Evolutionary conservation across 768 basidiomycete genomes (phyloP).

Genomic region (Coprinellus aureogranulatus): DNA sequence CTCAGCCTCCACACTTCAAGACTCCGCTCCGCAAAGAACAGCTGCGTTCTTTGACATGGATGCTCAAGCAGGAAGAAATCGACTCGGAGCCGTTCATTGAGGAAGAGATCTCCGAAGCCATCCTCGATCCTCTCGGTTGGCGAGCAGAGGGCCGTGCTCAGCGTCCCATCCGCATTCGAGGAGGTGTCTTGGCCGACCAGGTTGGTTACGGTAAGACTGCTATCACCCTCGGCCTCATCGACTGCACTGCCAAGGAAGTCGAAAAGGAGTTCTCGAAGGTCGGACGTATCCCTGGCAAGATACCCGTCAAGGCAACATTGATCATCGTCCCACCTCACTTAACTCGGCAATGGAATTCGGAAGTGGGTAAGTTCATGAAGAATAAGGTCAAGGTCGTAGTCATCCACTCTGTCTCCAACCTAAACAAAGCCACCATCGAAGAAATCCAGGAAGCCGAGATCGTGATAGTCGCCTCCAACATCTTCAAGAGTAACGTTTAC

Average conservation of each 20-base stretch:
- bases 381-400: slow-evolving; percentile 60
- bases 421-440: slow-evolving; percentile 72
- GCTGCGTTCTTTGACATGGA: slow-evolving; percentile 88
- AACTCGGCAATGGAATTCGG: slow-evolving; percentile 85
- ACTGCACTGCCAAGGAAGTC: slow-evolving; percentile 59
- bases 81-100: slow-evolving; percentile 77
- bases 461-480: slow-evolving; percentile 77
- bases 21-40: slow-evolving; percentile 79
- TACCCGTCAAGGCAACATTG: slow-evolving; percentile 78
- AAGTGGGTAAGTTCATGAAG: slow-evolving; percentile 78
- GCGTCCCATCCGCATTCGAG: slow-evolving; percentile 69
- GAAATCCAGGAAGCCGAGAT: slow-evolving; percentile 81
- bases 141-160: slow-evolving; percentile 90
- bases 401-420: slow-evolving; percentile 63
- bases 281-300: slow-evolving; percentile 55
- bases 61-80: slow-evolving; percentile 73
- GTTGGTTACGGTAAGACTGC: slow-evolving; percentile 98
- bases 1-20: slow-evolving; percentile 79
- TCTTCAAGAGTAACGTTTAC: slow-evolving; percentile 80
- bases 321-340: slow-evolving; percentile 89
- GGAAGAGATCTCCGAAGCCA: slow-evolving; percentile 91
- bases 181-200: slow-evolving; percentile 92
- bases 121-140: slow-evolving; percentile 86
- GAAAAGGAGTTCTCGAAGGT: slow-evolving; percentile 56
- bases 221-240: slow-evolving; percentile 87